A percentile compares a stretch with the other conserved stretches of the same genome.
Conservation (phyloP, 805 yeast species). For the Hanseniaspora lindneri region DNA sequence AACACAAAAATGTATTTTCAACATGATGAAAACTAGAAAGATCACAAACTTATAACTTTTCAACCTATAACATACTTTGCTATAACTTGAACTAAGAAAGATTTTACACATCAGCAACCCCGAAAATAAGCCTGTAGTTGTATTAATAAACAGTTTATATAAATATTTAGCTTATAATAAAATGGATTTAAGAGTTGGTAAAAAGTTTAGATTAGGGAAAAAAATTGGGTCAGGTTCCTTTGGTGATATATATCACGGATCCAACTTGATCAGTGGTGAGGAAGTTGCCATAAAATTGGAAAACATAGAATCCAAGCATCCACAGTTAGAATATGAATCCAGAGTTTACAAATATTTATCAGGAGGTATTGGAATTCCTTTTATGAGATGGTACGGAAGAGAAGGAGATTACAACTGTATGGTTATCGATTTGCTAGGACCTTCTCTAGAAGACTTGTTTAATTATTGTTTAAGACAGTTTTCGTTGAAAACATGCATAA, state of each 20-base stretch:
- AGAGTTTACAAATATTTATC: constrained; percentile 86
- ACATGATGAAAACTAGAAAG: no score
- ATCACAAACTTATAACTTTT: no score
- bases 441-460: constrained; percentile 87
- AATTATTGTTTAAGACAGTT: constrained; percentile 91
- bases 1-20: no score
- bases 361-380: constrained; percentile 96
- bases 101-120: no score
- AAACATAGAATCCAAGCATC: constrained; percentile 81
- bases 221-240: constrained; percentile 95
- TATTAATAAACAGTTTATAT: neutral
- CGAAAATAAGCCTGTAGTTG: neutral
- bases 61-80: no score
- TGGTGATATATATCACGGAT: constrained; percentile 90
- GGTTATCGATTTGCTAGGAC: constrained; percentile 93
- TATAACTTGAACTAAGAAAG: no score
- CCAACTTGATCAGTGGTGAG: constrained; percentile 89
- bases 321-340: constrained; percentile 94
- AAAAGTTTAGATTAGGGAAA: constrained; percentile 85
- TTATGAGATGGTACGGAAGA: constrained; percentile 92
- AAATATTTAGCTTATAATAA: neutral
- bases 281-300: constrained; percentile 96
- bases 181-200: constrained; percentile 79
- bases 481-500: constrained; percentile 81
- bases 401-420: constrained; percentile 94